phyloP scores from a whole-genome alignment of 441 rosid genomes.

The Jatropha multifida region DNA sequence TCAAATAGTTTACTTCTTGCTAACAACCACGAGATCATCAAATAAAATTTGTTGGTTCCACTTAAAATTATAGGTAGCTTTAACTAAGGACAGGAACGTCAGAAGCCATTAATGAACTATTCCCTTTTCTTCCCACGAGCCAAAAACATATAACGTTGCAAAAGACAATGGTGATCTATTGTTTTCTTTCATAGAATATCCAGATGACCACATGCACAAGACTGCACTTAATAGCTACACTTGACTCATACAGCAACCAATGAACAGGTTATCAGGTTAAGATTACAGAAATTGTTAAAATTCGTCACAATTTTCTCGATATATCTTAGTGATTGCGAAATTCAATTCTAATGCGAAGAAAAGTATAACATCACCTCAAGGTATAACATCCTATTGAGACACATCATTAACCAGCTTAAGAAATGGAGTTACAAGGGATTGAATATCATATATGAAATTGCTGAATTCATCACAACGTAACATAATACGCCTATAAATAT shows the following conservation, averaged over 20 bases:
- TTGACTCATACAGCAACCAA: background rate
- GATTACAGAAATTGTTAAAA: background rate
- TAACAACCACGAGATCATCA: slow-evolving; percentile 17
- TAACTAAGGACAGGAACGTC: slow-evolving; percentile 4
- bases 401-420: background rate
- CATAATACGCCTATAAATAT: background rate
- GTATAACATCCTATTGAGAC: background rate
- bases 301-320: background rate
- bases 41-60: slow-evolving; percentile 8
- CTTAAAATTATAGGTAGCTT: slow-evolving; percentile 14
- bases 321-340: background rate
- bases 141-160: no score
- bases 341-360: background rate
- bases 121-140: background rate
- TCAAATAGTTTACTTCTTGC: slow-evolving; percentile 18
- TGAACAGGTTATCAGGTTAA: background rate
- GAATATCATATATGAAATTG: background rate
- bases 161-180: no score
- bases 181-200: no score
- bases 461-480: background rate
- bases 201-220: background rate
- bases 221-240: background rate
- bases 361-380: background rate
- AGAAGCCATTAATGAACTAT: background rate
- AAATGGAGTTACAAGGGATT: background rate